These are phyloP conservation scores for Abortiporus biennis DNA, from an alignment of 1,284 basidiomycete species.

Conservation along the genomic window DNA sequence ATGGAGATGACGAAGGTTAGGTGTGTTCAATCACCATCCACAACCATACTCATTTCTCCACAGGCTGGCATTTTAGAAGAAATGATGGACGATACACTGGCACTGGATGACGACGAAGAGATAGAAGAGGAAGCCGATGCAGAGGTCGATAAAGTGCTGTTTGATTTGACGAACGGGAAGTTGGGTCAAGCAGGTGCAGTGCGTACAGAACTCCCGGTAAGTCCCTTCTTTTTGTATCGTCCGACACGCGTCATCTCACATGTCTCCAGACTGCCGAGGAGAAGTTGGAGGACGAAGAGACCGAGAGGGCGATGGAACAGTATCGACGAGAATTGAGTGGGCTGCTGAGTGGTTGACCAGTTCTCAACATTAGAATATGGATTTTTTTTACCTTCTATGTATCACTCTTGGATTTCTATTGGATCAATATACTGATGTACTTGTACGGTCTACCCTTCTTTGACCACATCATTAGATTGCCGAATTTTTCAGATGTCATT, in stretches of 20 bases:
- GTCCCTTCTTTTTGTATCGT: slow-evolving; percentile 24
- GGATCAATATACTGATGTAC: too few species aligned
- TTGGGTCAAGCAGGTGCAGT: slow-evolving; percentile 79
- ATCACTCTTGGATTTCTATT: too few species aligned
- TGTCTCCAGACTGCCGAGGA: slow-evolving; percentile 43
- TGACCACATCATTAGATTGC: too few species aligned
- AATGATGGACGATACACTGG: slow-evolving; percentile 85
- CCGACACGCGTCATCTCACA: not conserved
- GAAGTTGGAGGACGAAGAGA: slow-evolving; percentile 70
- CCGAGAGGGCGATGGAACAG: slow-evolving; percentile 79
- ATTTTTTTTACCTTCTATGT: not conserved
- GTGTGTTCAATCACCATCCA: not conserved
- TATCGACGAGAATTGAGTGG: slow-evolving; percentile 85
- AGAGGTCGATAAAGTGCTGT: slow-evolving; percentile 96
- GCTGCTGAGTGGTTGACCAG: slow-evolving; percentile 60
- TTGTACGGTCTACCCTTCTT: too few species aligned
- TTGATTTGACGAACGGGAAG: slow-evolving; percentile 94
- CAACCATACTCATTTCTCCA: slow-evolving; percentile 2
- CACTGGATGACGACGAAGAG: slow-evolving; percentile 90
- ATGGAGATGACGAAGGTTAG: slow-evolving; percentile 97
- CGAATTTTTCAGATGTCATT: too few species aligned
- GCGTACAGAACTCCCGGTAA: slow-evolving; percentile 72
- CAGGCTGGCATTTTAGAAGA: slow-evolving; percentile 93
- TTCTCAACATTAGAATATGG: not conserved
- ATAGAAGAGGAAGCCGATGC: slow-evolving; percentile 95